phyloP scores from a whole-genome alignment of 2,329 filamentous ascomycete species.

The Fusarium bulbicola region DNA sequence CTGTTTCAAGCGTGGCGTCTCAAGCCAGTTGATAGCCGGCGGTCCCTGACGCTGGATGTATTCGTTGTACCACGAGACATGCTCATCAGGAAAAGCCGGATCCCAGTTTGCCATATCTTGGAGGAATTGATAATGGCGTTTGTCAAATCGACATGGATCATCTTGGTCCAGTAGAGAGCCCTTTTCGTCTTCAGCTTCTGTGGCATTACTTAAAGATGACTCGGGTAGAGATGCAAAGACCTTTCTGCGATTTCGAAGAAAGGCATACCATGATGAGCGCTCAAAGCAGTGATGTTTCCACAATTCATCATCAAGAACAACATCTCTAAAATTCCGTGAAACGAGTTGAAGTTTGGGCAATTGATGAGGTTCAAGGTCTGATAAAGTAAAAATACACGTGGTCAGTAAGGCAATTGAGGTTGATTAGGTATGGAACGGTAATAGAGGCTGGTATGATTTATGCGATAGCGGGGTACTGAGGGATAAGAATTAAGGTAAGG shows the following conservation, averaged over 20 bases:
- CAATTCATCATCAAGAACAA: slow-evolving; percentile 77
- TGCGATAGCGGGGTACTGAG: slow-evolving; percentile 31
- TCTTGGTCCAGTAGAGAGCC: slow-evolving; percentile 40
- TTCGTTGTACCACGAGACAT: slow-evolving; percentile 86
- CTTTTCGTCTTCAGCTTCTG: not conserved
- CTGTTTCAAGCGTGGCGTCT: slow-evolving; percentile 63
- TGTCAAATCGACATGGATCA: slow-evolving; percentile 17
- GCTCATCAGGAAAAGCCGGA: slow-evolving; percentile 75
- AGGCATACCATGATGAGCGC: slow-evolving; percentile 71
- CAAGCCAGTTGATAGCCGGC: slow-evolving; percentile 79
- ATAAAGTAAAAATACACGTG: not conserved
- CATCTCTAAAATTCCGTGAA: slow-evolving; percentile 69
- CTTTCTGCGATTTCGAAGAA: slow-evolving; percentile 57
- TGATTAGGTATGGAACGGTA: not conserved
- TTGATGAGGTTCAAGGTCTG: slow-evolving; percentile 50
- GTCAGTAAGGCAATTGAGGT: slow-evolving; percentile 32
- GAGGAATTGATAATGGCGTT: slow-evolving; percentile 35
- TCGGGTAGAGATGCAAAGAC: slow-evolving; percentile 45
- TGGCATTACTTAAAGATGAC: slow-evolving; percentile 6
- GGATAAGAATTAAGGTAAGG: slow-evolving; percentile 15
- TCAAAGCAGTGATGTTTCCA: slow-evolving; percentile 83
- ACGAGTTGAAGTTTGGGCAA: slow-evolving; percentile 74
- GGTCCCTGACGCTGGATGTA: slow-evolving; percentile 84
- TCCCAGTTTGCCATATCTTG: slow-evolving; percentile 84
- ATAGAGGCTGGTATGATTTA: not conserved